Conservation (phyloP, 192 early-diverging fungal species). For the Phycomyces nitens region DNA sequence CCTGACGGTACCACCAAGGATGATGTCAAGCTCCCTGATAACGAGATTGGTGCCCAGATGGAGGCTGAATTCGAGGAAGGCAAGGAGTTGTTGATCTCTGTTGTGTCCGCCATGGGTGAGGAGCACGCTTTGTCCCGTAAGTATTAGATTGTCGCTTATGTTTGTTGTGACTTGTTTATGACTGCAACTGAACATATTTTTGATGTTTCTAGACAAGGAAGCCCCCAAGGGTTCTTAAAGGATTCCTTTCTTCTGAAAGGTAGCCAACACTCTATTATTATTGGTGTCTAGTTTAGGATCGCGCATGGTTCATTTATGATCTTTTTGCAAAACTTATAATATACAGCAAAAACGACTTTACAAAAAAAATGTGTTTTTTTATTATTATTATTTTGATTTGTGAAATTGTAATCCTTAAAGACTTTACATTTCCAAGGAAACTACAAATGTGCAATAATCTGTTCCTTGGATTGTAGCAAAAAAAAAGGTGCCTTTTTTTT, state of each 20-base stretch:
- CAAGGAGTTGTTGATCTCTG: conserved; percentile 78
- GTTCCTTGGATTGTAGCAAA: no score
- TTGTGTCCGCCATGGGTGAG: conserved; percentile 89
- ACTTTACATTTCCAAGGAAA: no score
- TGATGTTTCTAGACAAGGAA: conserved; percentile 28
- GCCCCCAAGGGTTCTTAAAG: conserved; percentile 18
- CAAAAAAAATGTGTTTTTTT: not conserved
- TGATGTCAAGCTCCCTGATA: conserved; percentile 90
- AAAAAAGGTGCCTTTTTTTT: no score
- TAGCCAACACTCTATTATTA: not conserved
- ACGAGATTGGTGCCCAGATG: conserved; percentile 76
- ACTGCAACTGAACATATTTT: not conserved
- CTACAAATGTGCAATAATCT: no score
- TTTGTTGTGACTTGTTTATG: not conserved
- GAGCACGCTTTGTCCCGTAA: conserved; percentile 83
- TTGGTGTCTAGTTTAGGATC: not conserved
- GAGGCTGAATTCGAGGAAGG: conserved; percentile 66
- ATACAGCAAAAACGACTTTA: not conserved
- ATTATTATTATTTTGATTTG: not conserved
- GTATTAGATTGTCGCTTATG: conserved; percentile 13
- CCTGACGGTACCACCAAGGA: conserved; percentile 84
- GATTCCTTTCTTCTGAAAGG: not conserved
- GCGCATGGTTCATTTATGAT: not conserved
- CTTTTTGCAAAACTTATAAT: conserved; percentile 1
- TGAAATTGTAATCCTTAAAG: not conserved